phyloP scores from a whole-genome alignment of 139 green algal genomes.

The Tetratostichococcus sp. region DNA sequence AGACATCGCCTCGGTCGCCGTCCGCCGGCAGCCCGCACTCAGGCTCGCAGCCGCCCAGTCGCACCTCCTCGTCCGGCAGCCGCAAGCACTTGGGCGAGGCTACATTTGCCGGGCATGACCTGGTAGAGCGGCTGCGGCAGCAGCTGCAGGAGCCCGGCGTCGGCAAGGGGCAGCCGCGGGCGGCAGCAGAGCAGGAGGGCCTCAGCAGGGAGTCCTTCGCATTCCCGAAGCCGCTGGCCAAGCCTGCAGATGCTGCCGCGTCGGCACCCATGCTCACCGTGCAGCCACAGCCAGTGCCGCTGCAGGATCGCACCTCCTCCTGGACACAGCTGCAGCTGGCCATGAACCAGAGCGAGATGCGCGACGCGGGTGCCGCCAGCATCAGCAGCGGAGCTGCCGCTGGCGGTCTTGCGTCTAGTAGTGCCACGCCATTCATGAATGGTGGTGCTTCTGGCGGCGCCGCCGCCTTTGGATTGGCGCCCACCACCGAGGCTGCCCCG shows the following conservation, averaged over 20 bases:
- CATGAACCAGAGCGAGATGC: background rate
- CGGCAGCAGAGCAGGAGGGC: slow-evolving; percentile 1
- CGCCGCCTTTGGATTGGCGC: too few species aligned
- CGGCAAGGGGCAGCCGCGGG: slow-evolving; percentile 25
- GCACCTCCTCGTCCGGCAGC: too few species aligned
- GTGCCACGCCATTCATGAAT: too few species aligned
- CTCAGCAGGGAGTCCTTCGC: slow-evolving; percentile 5
- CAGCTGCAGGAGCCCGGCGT: slow-evolving; percentile 25
- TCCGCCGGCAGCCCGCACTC: too few species aligned
- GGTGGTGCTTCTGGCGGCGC: too few species aligned
- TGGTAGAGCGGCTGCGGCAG: slow-evolving; percentile 27
- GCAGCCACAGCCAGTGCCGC: background rate
- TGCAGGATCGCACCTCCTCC: background rate
- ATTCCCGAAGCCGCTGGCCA: background rate
- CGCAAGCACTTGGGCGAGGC: too few species aligned
- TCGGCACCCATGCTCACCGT: background rate
- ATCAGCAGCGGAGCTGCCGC: background rate
- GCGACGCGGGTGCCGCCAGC: background rate
- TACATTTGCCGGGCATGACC: background rate
- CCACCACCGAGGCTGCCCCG: too few species aligned
- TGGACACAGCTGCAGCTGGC: background rate
- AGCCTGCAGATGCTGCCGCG: background rate
- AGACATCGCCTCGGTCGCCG: too few species aligned
- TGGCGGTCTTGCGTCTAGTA: too few species aligned
- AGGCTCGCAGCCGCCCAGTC: too few species aligned